Evolutionary conservation across 2,329 filamentous ascomycete species (phyloP).

Genomic region (Dactylellina cionopaga): DNA sequence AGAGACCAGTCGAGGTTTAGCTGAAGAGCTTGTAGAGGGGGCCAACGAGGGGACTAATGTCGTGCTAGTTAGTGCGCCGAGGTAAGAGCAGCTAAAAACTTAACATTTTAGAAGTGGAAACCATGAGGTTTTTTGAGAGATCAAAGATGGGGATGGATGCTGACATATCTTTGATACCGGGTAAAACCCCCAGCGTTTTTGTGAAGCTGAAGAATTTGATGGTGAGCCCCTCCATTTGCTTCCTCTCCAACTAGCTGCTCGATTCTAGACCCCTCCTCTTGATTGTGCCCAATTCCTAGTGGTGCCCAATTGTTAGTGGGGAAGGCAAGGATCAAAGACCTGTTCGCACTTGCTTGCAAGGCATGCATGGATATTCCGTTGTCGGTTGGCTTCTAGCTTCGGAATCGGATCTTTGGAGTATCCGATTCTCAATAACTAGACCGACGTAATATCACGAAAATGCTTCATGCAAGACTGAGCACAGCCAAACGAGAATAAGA

Average conservation of each 20-base stretch:
- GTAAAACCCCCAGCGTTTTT: slow-evolving; percentile 74
- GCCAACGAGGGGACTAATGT: slow-evolving; percentile 69
- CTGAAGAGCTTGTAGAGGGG: slow-evolving; percentile 72
- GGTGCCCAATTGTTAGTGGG: slow-evolving; percentile 43
- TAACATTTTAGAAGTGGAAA: slow-evolving; percentile 5
- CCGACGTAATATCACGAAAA: slow-evolving; percentile 29
- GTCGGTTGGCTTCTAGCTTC: slow-evolving; percentile 28
- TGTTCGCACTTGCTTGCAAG: not conserved
- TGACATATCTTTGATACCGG: slow-evolving; percentile 1
- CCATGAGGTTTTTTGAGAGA: slow-evolving; percentile 6
- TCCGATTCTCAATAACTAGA: slow-evolving; percentile 36
- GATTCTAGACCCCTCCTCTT: slow-evolving; percentile 12
- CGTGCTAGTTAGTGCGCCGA: slow-evolving; percentile 47
- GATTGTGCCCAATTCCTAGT: slow-evolving; percentile 16
- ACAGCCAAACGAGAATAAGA: not conserved
- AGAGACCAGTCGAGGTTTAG: slow-evolving; percentile 73
- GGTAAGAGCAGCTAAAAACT: slow-evolving; percentile 13
- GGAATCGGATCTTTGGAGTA: slow-evolving; percentile 43
- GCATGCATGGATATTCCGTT: slow-evolving; percentile 17
- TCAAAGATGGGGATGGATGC: not conserved
- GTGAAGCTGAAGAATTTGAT: slow-evolving; percentile 77
- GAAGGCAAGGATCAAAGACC: slow-evolving; percentile 13
- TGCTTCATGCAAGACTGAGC: slow-evolving; percentile 12
- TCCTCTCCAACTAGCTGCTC: not conserved
- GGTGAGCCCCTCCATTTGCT: slow-evolving; percentile 61